Conservation (phyloP, 148 eudicot genomes). For the Tetragonia tetragonoides region DNA sequence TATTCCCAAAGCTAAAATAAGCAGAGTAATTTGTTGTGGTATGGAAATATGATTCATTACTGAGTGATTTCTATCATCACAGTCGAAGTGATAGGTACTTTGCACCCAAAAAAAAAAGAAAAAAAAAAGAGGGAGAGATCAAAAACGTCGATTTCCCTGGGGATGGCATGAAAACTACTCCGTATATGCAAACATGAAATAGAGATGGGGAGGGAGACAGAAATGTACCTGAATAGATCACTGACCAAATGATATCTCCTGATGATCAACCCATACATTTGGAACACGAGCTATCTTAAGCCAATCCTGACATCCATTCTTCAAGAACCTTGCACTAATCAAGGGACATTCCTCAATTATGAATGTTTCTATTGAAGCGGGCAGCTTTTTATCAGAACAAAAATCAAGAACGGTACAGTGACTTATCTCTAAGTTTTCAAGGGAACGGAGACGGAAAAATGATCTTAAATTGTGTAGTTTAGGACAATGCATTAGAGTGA, state of each 20-base stretch:
- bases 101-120: too few species aligned
- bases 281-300: slow-evolving; percentile 22
- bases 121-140: too few species aligned
- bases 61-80: too few species aligned
- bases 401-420: slow-evolving; percentile 17
- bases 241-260: not conserved
- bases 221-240: not conserved
- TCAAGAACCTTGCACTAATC: slow-evolving; percentile 12
- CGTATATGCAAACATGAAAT: too few species aligned
- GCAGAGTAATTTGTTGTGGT: too few species aligned
- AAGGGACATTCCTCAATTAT: slow-evolving; percentile 27
- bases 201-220: not conserved
- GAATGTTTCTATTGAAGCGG: slow-evolving; percentile 17
- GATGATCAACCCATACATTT: slow-evolving; percentile 31
- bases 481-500: slow-evolving; percentile 29
- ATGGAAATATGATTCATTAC: too few species aligned
- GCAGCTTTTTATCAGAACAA: slow-evolving; percentile 4
- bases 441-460: slow-evolving; percentile 15
- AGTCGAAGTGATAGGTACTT: too few species aligned
- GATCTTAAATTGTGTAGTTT: slow-evolving; percentile 21
- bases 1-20: too few species aligned
- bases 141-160: too few species aligned
- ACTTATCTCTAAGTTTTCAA: slow-evolving; percentile 27
- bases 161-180: too few species aligned
- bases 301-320: slow-evolving; percentile 25